Percentiles rank a stretch among this genome's conserved stretches.
phyloP scores from a whole-genome alignment of 257 asterid species.

The Solanum dulcamara region DNA sequence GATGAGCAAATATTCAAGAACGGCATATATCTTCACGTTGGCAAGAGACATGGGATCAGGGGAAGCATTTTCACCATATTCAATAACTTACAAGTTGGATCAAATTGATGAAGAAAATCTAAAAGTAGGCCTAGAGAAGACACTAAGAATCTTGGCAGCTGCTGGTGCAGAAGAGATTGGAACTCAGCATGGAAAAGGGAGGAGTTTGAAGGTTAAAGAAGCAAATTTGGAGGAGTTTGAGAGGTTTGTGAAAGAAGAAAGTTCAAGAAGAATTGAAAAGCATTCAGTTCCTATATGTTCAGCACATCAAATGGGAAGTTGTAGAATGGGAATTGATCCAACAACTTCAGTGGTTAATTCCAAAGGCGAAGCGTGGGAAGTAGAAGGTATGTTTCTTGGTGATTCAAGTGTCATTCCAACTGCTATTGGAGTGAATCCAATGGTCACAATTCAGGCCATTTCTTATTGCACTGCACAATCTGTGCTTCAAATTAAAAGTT shows the following conservation, averaged over 20 bases:
- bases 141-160: constrained; percentile 47
- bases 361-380: constrained; percentile 76
- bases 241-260: constrained; percentile 50
- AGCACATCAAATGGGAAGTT: constrained; percentile 97
- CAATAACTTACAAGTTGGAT: constrained; percentile 41
- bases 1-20: constrained; percentile 53
- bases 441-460: constrained; percentile 78
- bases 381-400: constrained; percentile 55
- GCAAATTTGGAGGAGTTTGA: constrained; percentile 37
- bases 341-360: constrained; percentile 44
- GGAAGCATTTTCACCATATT: constrained; percentile 14
- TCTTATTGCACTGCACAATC: constrained; percentile 78
- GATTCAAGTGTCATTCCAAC: constrained; percentile 89
- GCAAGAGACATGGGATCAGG: constrained; percentile 75
- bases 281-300: constrained; percentile 52
- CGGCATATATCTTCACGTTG: constrained; percentile 50
- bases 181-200: constrained; percentile 45
- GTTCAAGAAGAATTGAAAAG: constrained; percentile 29
- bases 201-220: constrained; percentile 39
- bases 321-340: constrained; percentile 68
- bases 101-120: constrained; percentile 29
- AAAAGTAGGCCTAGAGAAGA: constrained; percentile 45
- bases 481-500: constrained; percentile 15
- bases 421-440: constrained; percentile 85
- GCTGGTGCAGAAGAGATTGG: constrained; percentile 93